A percentile compares a stretch with the other conserved stretches of the same genome.
Conservation (phyloP, 1,139 yeast species). For the Pichia norvegensis region DNA sequence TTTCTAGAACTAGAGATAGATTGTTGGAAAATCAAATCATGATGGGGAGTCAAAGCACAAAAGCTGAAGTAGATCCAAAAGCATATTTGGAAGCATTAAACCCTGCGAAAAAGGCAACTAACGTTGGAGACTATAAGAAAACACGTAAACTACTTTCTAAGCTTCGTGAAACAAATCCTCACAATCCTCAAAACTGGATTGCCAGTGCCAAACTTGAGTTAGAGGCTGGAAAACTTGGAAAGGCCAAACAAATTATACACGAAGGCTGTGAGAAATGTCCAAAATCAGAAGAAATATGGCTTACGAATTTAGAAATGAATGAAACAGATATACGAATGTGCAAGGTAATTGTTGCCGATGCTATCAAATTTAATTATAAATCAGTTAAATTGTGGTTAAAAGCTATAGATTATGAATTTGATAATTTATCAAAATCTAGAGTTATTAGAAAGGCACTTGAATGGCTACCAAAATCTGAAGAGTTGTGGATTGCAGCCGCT, state of each 20-base stretch:
- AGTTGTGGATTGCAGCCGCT: conserved; percentile 49
- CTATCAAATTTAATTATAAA: conserved; percentile 47
- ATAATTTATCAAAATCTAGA: conserved; percentile 41
- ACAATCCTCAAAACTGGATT: conserved; percentile 76
- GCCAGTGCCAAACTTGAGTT: conserved; percentile 79
- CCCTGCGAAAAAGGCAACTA: conserved; percentile 19
- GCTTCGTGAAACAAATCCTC: conserved; percentile 65
- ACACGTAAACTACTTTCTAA: conserved; percentile 59
- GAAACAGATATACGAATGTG: conserved; percentile 37
- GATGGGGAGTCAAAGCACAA: conserved; percentile 9
- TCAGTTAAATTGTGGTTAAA: conserved; percentile 65
- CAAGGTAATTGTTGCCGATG: conserved; percentile 58
- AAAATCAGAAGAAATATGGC: conserved; percentile 67
- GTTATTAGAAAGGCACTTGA: conserved; percentile 58
- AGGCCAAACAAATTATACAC: conserved; percentile 54
- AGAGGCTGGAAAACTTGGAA: conserved; percentile 44
- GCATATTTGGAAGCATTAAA: conserved; percentile 18
- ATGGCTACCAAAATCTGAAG: conserved; percentile 38
- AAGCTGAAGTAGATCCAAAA: conserved; percentile 16
- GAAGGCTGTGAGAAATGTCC: conserved; percentile 73
- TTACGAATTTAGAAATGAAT: conserved; percentile 69
- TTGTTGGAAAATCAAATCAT: conserved; percentile 43
- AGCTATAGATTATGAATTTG: conserved; percentile 61
- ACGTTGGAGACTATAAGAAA: conserved; percentile 48
- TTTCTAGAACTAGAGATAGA: conserved; percentile 47